Base-by-base conservation (phyloP, 768 basidiomycete species). In the Serpula lacrymans region DNA sequence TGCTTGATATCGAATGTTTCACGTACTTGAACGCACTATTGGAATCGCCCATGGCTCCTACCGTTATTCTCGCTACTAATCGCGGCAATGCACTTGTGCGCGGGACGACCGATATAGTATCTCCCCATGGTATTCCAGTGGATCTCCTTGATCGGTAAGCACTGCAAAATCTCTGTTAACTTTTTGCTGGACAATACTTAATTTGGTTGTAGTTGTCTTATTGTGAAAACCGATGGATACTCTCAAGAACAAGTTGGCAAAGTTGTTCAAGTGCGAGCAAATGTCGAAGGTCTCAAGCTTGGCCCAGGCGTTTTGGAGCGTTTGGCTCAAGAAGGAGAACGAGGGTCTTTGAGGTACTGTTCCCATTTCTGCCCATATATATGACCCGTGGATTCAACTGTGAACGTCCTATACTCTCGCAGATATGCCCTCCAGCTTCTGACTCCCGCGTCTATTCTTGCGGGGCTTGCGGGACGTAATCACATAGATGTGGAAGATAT, bases 1-100 rank as follows among this genome's bases (percentile, higher is more conserved):
- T 98, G 95, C 82, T 99, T 45, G 96, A 99, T 62, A 94, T 98
- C 54, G 96, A 99, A 62, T 97, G 94, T 63, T 99, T 98, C 71
- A 97, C 96, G 4, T 99, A 95, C 67, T 78, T 99, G 26, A 98
- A 98, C 63, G 84, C 92, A 9, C 77, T 97, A 7, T 77, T 99
- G 33, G 96, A 98, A 64, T 93, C 92, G 0, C 82, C 89, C 2
- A 91, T 99, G 83, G 93, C 96, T 3, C 96, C 96, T 0, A 96
- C 96, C 4, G 95, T 99, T 20, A 88, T 99, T 51, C 74, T 98
- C 46, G 96, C 96, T 3, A 96, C 95, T 18, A 99, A 99, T 60
- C 79, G 96, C 16, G 96, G 95, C 3, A 85, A 92, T 49, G 77
- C 89, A 2, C 78, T 92, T 6, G 92, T 99, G 38, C 81, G 95